A percentile compares a stretch with the other conserved stretches of the same genome.
Evolutionary conservation across 1,284 basidiomycete genomes (phyloP).

Genomic region (Tilletia horrida): DNA sequence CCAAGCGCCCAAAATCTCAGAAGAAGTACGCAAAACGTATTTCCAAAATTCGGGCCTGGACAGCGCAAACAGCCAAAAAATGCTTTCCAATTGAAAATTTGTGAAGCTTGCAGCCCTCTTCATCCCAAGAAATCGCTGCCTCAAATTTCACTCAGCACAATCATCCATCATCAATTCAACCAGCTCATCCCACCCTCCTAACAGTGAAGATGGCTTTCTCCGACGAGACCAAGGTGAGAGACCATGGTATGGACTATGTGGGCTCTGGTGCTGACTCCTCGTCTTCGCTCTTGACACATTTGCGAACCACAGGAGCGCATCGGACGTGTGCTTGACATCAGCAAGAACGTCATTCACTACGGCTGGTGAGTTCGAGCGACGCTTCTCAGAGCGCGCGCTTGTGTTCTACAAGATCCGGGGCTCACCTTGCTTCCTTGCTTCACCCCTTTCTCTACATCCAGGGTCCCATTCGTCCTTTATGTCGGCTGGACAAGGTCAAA

Average conservation of each 20-base stretch:
- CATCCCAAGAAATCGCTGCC: neutral
- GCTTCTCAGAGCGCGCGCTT: neutral
- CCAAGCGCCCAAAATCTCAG: neutral
- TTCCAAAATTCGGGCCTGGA: too few relatives aligned
- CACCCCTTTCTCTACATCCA: slow-evolving; percentile 20
- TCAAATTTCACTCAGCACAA: too few relatives aligned
- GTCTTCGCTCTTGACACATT: neutral
- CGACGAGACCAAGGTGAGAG: slow-evolving; percentile 49
- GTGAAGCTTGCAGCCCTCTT: neutral
- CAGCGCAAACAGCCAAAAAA: neutral
- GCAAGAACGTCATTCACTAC: slow-evolving; percentile 50
- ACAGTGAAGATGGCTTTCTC: slow-evolving; percentile 36
- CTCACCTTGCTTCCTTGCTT: neutral
- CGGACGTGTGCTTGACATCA: slow-evolving; percentile 46
- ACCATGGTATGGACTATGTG: neutral
- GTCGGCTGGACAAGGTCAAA: slow-evolving; percentile 51
- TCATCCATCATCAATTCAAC: neutral
- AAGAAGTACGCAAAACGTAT: too few relatives aligned
- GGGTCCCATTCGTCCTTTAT: slow-evolving; percentile 53
- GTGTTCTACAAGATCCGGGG: neutral
- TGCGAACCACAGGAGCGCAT: slow-evolving; percentile 42
- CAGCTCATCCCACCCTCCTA: neutral
- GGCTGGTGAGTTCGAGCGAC: slow-evolving; percentile 36
- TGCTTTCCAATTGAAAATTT: neutral
- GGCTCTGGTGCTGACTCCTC: neutral